Conservation (phyloP, 495 filamentous ascomycete genomes). For the Penicillium flavigenum region DNA sequence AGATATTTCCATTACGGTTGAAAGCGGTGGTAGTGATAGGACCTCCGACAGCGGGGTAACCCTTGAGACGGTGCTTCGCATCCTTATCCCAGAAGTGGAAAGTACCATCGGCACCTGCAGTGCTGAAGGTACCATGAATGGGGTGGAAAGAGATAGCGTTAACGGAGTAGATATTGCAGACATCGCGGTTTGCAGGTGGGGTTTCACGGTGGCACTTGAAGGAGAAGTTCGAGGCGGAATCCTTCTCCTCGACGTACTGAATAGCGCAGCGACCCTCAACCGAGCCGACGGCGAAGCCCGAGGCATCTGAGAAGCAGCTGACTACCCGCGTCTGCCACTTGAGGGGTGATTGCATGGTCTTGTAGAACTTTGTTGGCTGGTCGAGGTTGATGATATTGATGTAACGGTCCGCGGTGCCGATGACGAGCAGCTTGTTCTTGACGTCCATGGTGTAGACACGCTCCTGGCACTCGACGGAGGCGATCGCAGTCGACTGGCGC, state of each 20-base stretch:
- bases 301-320: slow-evolving; percentile 79
- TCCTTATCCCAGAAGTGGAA: slow-evolving; percentile 93
- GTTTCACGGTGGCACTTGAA: slow-evolving; percentile 92
- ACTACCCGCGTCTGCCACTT: slow-evolving; percentile 87
- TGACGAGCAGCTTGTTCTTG: slow-evolving; percentile 70
- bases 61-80: slow-evolving; percentile 81
- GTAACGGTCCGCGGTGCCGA: slow-evolving; percentile 84
- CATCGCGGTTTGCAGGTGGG: slow-evolving; percentile 58
- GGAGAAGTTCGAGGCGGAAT: slow-evolving; percentile 77
- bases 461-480: slow-evolving; percentile 66
- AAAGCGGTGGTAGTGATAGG: slow-evolving; percentile 78
- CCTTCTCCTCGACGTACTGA: slow-evolving; percentile 85
- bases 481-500: slow-evolving; percentile 62
- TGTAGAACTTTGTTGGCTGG: slow-evolving; percentile 75
- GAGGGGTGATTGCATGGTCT: slow-evolving; percentile 78
- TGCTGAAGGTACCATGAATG: slow-evolving; percentile 83
- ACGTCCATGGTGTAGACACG: slow-evolving; percentile 87
- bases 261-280: slow-evolving; percentile 90
- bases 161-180: slow-evolving; percentile 82
- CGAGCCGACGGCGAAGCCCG: slow-evolving; percentile 81
- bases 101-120: slow-evolving; percentile 82
- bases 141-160: slow-evolving; percentile 91
- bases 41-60: slow-evolving; percentile 80
- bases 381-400: slow-evolving; percentile 83
- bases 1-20: slow-evolving; percentile 72